phyloP scores from a whole-genome alignment of 306 rosid genomes.

The Sindora glabra region DNA sequence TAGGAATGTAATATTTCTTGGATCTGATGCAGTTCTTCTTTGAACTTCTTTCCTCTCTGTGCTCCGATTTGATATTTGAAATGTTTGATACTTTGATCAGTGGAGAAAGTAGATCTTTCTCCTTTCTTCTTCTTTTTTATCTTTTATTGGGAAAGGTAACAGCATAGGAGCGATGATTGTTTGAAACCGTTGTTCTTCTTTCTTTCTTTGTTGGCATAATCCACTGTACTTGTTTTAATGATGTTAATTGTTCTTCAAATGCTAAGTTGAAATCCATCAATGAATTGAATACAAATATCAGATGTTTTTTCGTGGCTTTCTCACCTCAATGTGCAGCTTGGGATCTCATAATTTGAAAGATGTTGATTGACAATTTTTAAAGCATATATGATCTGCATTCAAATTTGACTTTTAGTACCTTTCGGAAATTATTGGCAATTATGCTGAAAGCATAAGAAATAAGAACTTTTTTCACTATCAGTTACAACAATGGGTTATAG shows the following conservation, averaged over 20 bases:
- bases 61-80: not conserved
- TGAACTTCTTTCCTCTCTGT: not conserved
- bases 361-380: not conserved
- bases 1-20: constrained; percentile 4
- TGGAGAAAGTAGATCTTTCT: not conserved
- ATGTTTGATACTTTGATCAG: not conserved
- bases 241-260: not conserved
- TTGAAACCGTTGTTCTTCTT: not conserved
- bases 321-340: not conserved
- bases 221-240: not conserved
- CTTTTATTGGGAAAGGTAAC: not conserved
- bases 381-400: not conserved
- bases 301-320: not conserved
- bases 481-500: not conserved
- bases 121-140: not conserved
- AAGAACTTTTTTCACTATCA: not conserved
- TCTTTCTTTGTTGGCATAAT: not conserved
- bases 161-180: not conserved
- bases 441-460: too few relatives aligned
- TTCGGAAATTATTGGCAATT: not conserved
- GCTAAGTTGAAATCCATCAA: not conserved
- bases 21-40: constrained; percentile 18
- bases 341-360: not conserved
- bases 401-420: not conserved
- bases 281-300: not conserved